Evolutionary conservation across 2,329 filamentous ascomycete genomes (phyloP).

Genomic region (Pseudocercospora ulei): DNA sequence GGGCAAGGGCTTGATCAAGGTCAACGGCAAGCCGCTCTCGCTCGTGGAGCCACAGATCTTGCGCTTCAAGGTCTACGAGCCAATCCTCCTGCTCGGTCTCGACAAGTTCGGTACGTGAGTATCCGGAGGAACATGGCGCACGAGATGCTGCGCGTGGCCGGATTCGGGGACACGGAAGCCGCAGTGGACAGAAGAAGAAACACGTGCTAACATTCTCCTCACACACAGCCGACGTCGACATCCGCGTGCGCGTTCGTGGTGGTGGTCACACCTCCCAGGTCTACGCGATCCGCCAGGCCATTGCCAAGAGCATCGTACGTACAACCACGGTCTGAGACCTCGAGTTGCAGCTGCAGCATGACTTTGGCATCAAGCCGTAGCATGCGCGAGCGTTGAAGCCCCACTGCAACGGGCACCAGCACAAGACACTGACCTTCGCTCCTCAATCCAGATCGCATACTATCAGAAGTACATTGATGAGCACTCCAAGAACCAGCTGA

Average conservation of each 20-base stretch:
- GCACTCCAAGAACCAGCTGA: conserved; percentile 99
- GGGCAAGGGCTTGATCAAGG: conserved; percentile 89
- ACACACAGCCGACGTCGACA: conserved; percentile 66
- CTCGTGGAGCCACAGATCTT: conserved; percentile 95
- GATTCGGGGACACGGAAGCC: conserved; percentile 5
- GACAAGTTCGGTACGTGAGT: conserved; percentile 72
- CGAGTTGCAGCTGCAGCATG: conserved; percentile 9
- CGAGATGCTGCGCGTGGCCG: not conserved
- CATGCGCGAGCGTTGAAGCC: conserved; percentile 9
- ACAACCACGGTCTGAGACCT: conserved; percentile 11
- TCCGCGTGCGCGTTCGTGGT: conserved; percentile 89
- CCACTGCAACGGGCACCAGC: conserved; percentile 3
- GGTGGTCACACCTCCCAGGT: conserved; percentile 97
- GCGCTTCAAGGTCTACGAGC: conserved; percentile 99
- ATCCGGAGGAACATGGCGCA: conserved; percentile 1
- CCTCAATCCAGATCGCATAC: conserved; percentile 60
- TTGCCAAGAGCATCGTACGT: conserved; percentile 78
- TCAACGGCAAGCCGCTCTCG: conserved; percentile 91
- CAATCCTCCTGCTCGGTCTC: conserved; percentile 87
- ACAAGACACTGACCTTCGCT: conserved; percentile 5
- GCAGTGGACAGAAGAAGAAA: conserved; percentile 7
- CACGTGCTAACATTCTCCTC: conserved; percentile 20
- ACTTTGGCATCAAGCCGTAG: conserved; percentile 8
- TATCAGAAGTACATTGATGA: conserved; percentile 99
- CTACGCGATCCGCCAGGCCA: conserved; percentile 98